phyloP scores from a whole-genome alignment of 129 eudicot genomes.

The Lonicera japonica region DNA sequence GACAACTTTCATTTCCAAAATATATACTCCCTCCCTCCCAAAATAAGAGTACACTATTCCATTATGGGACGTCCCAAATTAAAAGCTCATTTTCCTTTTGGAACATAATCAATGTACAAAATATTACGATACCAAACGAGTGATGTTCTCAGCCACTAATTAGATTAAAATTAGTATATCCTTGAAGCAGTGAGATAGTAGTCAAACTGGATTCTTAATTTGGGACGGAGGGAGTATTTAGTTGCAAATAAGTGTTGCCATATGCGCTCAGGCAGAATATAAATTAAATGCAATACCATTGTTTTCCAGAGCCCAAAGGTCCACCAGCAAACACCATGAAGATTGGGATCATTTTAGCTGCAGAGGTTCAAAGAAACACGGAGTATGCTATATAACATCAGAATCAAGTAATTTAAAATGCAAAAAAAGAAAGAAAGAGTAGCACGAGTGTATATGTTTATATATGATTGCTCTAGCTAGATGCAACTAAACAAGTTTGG shows the following conservation, averaged over 20 bases:
- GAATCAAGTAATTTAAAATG: background rate
- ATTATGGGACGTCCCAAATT: too few relatives aligned
- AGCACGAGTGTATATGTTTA: constrained; percentile 1
- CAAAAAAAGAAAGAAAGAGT: background rate
- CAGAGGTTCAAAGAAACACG: constrained; percentile 5
- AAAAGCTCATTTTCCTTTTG: too few relatives aligned
- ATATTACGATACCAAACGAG: too few relatives aligned
- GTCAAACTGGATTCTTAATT: too few relatives aligned
- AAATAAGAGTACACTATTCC: too few relatives aligned
- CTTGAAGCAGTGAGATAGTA: too few relatives aligned
- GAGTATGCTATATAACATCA: background rate
- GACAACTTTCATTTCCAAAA: background rate
- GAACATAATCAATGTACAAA: too few relatives aligned
- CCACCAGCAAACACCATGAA: constrained; percentile 99
- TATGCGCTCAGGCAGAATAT: background rate
- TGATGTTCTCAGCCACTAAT: too few relatives aligned
- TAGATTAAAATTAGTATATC: too few relatives aligned
- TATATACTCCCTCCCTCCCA: too few relatives aligned
- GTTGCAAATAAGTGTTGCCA: background rate
- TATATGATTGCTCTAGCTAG: background rate
- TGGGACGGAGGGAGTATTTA: too few relatives aligned
- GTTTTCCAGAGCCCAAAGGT: constrained; percentile 97
- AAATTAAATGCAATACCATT: constrained; percentile 51
- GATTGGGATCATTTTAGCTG: constrained; percentile 97
- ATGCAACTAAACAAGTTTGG: background rate